A percentile compares a stretch with the other conserved stretches of the same genome.
These are phyloP conservation scores for Rhododendron molle DNA, from an alignment of 148 eudicot genomes.

Conservation along the genomic window DNA sequence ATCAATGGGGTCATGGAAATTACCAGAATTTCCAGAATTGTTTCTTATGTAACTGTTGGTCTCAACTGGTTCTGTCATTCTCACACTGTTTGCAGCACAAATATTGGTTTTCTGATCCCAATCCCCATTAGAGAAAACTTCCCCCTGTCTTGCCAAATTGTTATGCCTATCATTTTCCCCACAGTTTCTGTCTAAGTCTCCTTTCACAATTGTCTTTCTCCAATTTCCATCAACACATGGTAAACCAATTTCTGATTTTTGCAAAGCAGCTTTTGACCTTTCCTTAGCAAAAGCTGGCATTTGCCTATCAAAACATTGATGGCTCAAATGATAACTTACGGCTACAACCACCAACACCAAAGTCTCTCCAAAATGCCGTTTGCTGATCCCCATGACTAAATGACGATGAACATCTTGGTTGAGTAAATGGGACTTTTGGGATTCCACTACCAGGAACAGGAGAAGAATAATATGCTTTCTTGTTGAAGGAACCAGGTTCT, in stretches of 20 bases:
- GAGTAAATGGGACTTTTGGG: constrained; percentile 39
- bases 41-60: neutral
- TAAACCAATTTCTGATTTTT: neutral
- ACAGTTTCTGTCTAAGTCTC: neutral
- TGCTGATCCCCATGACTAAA: constrained; percentile 11
- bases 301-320: neutral
- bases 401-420: constrained; percentile 37
- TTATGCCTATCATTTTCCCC: neutral
- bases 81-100: neutral
- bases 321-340: constrained; percentile 40
- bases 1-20: neutral
- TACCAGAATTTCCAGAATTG: neutral
- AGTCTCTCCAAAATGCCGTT: constrained; percentile 17
- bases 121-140: neutral
- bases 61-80: no score
- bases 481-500: constrained; percentile 12
- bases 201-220: neutral
- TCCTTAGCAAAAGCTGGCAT: neutral
- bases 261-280: neutral
- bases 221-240: neutral
- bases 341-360: constrained; percentile 15
- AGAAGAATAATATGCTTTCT: constrained; percentile 21
- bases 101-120: neutral
- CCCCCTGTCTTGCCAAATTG: neutral
- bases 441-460: constrained; percentile 2